phyloP scores from a whole-genome alignment of 2,329 filamentous ascomycete genomes.

The Bipolaris victoriae region DNA sequence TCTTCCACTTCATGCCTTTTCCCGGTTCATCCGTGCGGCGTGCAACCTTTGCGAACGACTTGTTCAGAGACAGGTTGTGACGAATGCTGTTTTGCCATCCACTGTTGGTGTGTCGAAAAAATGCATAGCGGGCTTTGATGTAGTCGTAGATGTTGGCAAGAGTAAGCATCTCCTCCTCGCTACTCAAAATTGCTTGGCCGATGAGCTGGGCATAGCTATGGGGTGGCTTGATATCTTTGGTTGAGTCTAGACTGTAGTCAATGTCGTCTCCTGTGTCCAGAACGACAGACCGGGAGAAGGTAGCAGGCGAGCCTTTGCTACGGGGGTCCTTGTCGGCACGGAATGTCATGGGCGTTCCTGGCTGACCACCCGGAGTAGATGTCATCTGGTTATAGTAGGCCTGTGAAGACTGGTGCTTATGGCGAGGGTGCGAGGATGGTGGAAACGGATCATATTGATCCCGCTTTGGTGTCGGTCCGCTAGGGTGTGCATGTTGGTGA shows the following conservation, averaged over 20 bases:
- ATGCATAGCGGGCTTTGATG: slow-evolving; percentile 90
- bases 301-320: slow-evolving; percentile 55
- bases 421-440: slow-evolving; percentile 43
- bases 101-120: slow-evolving; percentile 82
- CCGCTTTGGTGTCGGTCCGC: slow-evolving; percentile 45
- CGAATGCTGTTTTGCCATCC: slow-evolving; percentile 99
- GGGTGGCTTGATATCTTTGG: slow-evolving; percentile 90
- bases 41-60: slow-evolving; percentile 91
- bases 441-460: slow-evolving; percentile 48
- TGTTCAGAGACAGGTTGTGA: slow-evolving; percentile 94
- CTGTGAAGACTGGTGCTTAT: slow-evolving; percentile 42
- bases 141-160: slow-evolving; percentile 91
- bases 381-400: slow-evolving; percentile 43
- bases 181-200: slow-evolving; percentile 90
- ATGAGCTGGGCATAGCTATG: slow-evolving; percentile 98
- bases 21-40: slow-evolving; percentile 93
- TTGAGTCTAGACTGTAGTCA: slow-evolving; percentile 80
- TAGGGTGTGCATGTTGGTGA: slow-evolving; percentile 43
- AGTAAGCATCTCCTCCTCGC: slow-evolving; percentile 85
- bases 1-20: slow-evolving; percentile 99
- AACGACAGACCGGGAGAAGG: slow-evolving; percentile 58
- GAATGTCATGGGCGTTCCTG: slow-evolving; percentile 45
- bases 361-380: slow-evolving; percentile 44
- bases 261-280: slow-evolving; percentile 64
- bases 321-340: slow-evolving; percentile 44